A percentile compares a stretch with the other conserved stretches of the same genome.
These are phyloP conservation scores for Dactylella cylindrospora DNA, from an alignment of 2,329 filamentous ascomycete genomes.

Conservation along the genomic window DNA sequence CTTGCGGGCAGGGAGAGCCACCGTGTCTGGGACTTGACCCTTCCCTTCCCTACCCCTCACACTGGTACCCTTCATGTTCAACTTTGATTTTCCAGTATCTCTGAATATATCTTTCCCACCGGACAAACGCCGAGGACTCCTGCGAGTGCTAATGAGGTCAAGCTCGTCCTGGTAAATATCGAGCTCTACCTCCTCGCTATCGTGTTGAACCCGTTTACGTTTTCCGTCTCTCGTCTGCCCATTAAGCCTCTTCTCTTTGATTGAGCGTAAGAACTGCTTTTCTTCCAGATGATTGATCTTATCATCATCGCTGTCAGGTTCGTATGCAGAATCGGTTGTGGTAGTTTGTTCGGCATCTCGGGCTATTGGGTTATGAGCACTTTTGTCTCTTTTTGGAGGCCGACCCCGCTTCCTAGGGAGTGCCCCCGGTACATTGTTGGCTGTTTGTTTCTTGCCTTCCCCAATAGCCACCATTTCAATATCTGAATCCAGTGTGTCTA, in stretches of 20 bases:
- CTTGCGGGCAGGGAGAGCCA: too few relatives aligned
- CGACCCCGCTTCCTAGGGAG: too few relatives aligned
- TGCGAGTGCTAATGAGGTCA: constrained; percentile 15
- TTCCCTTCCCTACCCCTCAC: neutral
- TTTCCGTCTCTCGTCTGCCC: neutral
- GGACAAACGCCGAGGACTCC: neutral
- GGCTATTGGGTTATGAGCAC: too few relatives aligned
- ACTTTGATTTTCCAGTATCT: constrained; percentile 14
- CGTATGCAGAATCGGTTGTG: constrained; percentile 13
- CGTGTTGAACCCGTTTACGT: constrained; percentile 1
- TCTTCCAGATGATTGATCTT: constrained; percentile 8
- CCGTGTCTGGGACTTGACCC: too few relatives aligned
- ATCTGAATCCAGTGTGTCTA: neutral
- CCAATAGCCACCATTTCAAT: too few relatives aligned
- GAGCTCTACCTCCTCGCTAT: neutral
- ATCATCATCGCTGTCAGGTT: constrained; percentile 14
- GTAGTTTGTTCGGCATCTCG: too few relatives aligned
- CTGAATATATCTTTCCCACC: neutral
- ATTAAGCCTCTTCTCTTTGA: neutral
- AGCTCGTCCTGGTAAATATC: constrained; percentile 40
- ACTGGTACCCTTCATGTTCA: constrained; percentile 13
- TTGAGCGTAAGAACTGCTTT: neutral
- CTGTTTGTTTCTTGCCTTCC: too few relatives aligned
- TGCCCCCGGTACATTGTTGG: too few relatives aligned
- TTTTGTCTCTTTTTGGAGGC: too few relatives aligned